Evolutionary conservation across 768 basidiomycete species (phyloP), one percentile per base, ranked within the genome.

Genomic region (Leccinum variicolor): DNA sequence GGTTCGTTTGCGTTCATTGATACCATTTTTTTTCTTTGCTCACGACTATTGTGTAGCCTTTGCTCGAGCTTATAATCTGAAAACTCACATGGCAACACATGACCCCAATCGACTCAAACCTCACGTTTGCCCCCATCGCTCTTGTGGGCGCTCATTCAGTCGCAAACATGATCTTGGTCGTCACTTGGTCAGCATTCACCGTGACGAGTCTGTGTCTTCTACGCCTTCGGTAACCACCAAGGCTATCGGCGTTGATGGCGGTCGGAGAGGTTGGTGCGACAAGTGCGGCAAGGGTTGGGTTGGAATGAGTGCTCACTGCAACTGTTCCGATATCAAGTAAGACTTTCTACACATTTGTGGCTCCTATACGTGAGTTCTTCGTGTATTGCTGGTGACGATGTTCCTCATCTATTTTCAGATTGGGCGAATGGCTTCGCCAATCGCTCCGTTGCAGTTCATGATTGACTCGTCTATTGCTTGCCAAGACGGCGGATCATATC

Each of bases 21-120:
- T 29, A 4, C 19, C 10, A 6, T n/a, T 19, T 10, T 1, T n/a
- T 4, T 21, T 26, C 28, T 41, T 39, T 47, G 3, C 57, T 72
- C 33, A 64, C 19, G 8, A 1, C 13, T 4, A 4, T 29, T 29
- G 39, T 29, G 53, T 57, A 90, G 95, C 90, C 1, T 98, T 98
- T 64, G 94, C 94, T 11, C 80, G 94, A 26, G 93, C 93, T 3
- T 97, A 91, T 74, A 98, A 98, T 66, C 75, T 98, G 57, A 98
- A 98, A 78, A 95, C 94, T 0, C 94, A 97, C 72, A 86, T 91
- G 82, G 89, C 89, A 25, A 98, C 94, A 4, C 94, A 98, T 73
- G 92, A 96, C 70, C 94, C 95, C 23, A 87, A 92, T 72, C 82
- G 94, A 59, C 76, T 87, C 51, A 98, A 96, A 76, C 92, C 93